These are phyloP conservation scores for Mucor racemosus DNA, from an alignment of 371 early-diverging fungal genomes.

Conservation along the genomic window DNA sequence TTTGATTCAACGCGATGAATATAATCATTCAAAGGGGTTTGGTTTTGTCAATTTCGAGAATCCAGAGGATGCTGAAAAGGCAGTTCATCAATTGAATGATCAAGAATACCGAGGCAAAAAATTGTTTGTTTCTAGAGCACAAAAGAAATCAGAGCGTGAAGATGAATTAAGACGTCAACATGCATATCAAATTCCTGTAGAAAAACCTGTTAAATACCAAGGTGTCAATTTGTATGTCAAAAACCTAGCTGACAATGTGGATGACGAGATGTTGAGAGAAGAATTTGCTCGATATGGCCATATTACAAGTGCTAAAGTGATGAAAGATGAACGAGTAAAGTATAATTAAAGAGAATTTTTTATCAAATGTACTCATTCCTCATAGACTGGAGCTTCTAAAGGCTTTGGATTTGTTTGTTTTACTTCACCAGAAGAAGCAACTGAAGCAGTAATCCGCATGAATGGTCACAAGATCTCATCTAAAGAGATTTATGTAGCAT, in stretches of 20 bases:
- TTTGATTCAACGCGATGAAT: conserved; percentile 75
- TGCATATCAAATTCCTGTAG: conserved; percentile 79
- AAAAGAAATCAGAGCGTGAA: conserved; percentile 97
- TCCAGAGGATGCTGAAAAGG: conserved; percentile 89
- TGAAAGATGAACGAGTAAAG: conserved; percentile 84
- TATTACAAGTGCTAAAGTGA: conserved; percentile 96
- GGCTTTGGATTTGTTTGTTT: conserved; percentile 94
- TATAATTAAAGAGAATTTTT: too few relatives aligned
- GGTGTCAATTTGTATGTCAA: conserved; percentile 98
- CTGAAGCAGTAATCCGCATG: conserved; percentile 86
- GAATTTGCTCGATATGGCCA: conserved; percentile 91
- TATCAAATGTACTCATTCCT: not conserved
- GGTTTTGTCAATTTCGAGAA: conserved; percentile 96
- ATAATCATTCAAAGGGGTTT: conserved; percentile 88
- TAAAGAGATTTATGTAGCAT: conserved; percentile 96
- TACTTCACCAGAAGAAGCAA: conserved; percentile 85
- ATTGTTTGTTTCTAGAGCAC: conserved; percentile 97
- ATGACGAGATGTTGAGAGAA: conserved; percentile 89
- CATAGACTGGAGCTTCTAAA: conserved; percentile 61
- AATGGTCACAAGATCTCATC: conserved; percentile 80
- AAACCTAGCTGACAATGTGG: conserved; percentile 92
- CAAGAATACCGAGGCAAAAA: conserved; percentile 86
- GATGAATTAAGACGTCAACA: conserved; percentile 92
- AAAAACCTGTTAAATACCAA: conserved; percentile 92
- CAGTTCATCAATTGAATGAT: conserved; percentile 94